Conservation (phyloP, 352 stramenopile genomes). For the Phytophthora citricola region DNA sequence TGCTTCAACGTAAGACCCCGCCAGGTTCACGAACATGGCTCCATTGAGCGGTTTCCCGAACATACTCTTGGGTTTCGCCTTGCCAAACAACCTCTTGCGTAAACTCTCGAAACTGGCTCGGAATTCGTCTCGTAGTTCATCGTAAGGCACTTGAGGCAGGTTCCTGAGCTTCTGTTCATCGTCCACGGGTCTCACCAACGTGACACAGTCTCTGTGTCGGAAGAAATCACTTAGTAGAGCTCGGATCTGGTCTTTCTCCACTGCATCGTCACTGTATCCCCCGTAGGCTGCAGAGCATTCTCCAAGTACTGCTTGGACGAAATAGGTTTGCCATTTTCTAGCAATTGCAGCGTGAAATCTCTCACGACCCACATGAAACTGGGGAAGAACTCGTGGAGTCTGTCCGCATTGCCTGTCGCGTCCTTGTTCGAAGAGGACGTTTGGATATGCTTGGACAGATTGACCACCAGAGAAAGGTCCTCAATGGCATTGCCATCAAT, state of each 20-base stretch:
- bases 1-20: conserved; percentile 82
- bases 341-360: conserved; percentile 89
- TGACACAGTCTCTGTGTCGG: conserved; percentile 88
- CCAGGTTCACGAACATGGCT: conserved; percentile 88
- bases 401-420: conserved; percentile 32
- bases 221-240: conserved; percentile 85
- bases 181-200: conserved; percentile 87
- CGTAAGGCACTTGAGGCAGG: conserved; percentile 72
- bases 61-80: conserved; percentile 85
- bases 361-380: conserved; percentile 91
- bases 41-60: conserved; percentile 88
- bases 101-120: conserved; percentile 73
- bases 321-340: conserved; percentile 89
- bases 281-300: conserved; percentile 85
- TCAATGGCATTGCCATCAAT: conserved; percentile 92
- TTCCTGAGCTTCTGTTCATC: conserved; percentile 85
- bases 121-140: conserved; percentile 87
- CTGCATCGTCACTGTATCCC: conserved; percentile 78
- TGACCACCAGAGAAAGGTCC: conserved; percentile 91
- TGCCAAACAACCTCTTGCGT: conserved; percentile 73
- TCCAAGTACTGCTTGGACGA: conserved; percentile 91
- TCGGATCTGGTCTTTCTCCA: conserved; percentile 86
- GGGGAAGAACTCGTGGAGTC: conserved; percentile 87
- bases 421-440: conserved; percentile 51
- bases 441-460: conserved; percentile 92